Conservation (phyloP, 192 early-diverging fungal genomes). For the Podila epicladia region DNA sequence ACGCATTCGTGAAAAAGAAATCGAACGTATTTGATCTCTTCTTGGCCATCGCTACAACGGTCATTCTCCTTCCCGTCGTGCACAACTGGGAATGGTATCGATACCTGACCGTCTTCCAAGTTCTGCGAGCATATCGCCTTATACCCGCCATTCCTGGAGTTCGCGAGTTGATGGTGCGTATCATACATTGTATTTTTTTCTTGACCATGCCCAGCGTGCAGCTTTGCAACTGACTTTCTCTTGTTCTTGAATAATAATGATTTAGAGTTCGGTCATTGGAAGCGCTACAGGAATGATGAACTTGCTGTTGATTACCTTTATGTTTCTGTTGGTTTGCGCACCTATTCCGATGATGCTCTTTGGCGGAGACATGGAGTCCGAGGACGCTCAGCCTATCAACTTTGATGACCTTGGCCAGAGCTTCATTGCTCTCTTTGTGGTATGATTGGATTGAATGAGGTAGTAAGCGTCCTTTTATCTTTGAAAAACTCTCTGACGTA, state of each 20-base stretch:
- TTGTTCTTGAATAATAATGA: background rate
- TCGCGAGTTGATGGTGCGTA: constrained; percentile 55
- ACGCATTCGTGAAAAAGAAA: constrained; percentile 51
- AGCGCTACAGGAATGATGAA: constrained; percentile 66
- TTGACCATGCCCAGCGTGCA: background rate
- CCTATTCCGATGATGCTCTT: constrained; percentile 46
- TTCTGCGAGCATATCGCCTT: constrained; percentile 60
- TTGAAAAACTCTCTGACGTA: constrained; percentile 4
- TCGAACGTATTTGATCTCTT: constrained; percentile 57
- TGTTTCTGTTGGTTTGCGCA: constrained; percentile 45
- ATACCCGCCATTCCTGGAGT: constrained; percentile 62
- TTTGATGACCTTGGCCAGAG: constrained; percentile 63
- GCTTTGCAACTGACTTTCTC: background rate
- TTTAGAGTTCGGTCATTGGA: constrained; percentile 60
- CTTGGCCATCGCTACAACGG: constrained; percentile 55
- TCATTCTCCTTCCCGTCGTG: constrained; percentile 62
- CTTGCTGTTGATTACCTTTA: constrained; percentile 57
- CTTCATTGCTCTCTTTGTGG: constrained; percentile 63
- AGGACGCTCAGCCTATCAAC: constrained; percentile 34
- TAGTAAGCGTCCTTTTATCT: background rate
- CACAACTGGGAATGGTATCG: constrained; percentile 53
- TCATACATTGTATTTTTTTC: background rate
- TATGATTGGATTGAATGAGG: constrained; percentile 15
- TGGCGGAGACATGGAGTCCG: constrained; percentile 32
- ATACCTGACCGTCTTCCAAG: constrained; percentile 64